These are phyloP conservation scores for Cercospora sojina DNA, from an alignment of 2,329 filamentous ascomycete species.

Conservation along the genomic window DNA sequence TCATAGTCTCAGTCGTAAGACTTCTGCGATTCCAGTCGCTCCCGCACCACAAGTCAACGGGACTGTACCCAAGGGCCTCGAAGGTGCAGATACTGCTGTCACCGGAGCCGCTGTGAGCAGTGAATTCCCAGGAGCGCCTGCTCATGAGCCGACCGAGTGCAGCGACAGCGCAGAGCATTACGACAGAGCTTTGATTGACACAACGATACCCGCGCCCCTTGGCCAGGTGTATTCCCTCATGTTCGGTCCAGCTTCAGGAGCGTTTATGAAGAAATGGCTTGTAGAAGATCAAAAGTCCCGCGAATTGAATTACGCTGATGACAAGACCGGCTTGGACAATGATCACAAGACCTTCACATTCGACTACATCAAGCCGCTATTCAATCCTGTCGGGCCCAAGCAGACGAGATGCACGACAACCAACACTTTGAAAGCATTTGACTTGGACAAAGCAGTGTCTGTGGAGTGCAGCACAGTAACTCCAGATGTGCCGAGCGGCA, in stretches of 20 bases:
- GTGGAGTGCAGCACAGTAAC: constrained; percentile 83
- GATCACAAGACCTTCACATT: constrained; percentile 75
- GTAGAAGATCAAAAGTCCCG: constrained; percentile 82
- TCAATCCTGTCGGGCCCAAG: constrained; percentile 79
- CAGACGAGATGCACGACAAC: constrained; percentile 93
- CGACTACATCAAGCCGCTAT: constrained; percentile 88
- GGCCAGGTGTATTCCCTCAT: constrained; percentile 88
- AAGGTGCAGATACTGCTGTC: constrained; percentile 41
- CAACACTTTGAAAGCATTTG: constrained; percentile 78
- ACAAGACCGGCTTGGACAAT: constrained; percentile 69
- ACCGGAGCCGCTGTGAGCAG: constrained; percentile 45
- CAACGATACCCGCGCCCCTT: constrained; percentile 79
- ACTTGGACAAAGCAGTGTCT: constrained; percentile 82
- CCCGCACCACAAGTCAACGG: constrained; percentile 42
- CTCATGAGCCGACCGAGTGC: constrained; percentile 82
- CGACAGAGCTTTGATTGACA: constrained; percentile 81
- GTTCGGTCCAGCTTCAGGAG: constrained; percentile 76
- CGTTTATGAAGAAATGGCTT: constrained; percentile 85
- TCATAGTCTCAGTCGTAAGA: constrained; percentile 63
- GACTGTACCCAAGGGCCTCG: constrained; percentile 33
- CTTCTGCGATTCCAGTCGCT: constrained; percentile 56
- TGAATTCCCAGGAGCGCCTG: constrained; percentile 82
- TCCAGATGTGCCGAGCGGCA: constrained; percentile 92
- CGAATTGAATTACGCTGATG: constrained; percentile 80
- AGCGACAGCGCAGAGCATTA: constrained; percentile 76